A percentile compares a stretch with the other conserved stretches of the same genome.
Conservation (phyloP, 768 basidiomycete genomes). For the Boletales sp. region DNA sequence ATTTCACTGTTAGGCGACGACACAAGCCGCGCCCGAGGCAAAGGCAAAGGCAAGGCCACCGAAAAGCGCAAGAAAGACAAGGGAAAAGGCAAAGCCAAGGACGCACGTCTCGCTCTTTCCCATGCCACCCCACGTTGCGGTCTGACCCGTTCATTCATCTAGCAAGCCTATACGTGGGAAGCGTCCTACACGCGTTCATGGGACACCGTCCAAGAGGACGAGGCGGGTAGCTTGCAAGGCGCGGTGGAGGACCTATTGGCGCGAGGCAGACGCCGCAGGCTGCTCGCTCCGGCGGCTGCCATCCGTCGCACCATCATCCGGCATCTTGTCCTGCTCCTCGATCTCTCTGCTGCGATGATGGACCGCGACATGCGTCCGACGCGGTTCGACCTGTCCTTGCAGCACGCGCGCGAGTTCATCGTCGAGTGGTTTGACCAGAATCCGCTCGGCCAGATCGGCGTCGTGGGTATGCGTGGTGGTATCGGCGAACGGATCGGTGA, state of each 20-base stretch:
- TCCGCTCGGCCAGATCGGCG: conserved; percentile 92
- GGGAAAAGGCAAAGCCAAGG: conserved; percentile 37
- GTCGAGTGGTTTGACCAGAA: conserved; percentile 99
- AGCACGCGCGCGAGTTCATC: conserved; percentile 89
- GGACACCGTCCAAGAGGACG: conserved; percentile 98
- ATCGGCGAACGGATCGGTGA: conserved; percentile 87
- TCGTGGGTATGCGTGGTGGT: conserved; percentile 90
- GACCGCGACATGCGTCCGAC: conserved; percentile 96
- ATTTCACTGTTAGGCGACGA: conserved; percentile 57
- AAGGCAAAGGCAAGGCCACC: conserved; percentile 51
- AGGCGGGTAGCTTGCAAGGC: conserved; percentile 82
- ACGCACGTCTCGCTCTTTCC: conserved; percentile 16
- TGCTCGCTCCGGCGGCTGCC: conserved; percentile 79
- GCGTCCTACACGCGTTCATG: conserved; percentile 91
- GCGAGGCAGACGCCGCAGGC: conserved; percentile 78
- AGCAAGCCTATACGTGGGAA: conserved; percentile 95
- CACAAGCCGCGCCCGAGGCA: conserved; percentile 47
- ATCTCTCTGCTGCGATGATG: conserved; percentile 87
- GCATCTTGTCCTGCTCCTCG: conserved; percentile 88
- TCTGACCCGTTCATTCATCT: conserved; percentile 6
- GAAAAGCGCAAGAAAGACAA: conserved; percentile 55
- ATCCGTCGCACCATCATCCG: conserved; percentile 95
- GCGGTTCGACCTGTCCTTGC: conserved; percentile 85
- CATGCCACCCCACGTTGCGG: neutral
- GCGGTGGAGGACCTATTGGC: conserved; percentile 90